Conservation (phyloP, 73 alveolate genomes). For the Paramecium sexaurelia region DNA sequence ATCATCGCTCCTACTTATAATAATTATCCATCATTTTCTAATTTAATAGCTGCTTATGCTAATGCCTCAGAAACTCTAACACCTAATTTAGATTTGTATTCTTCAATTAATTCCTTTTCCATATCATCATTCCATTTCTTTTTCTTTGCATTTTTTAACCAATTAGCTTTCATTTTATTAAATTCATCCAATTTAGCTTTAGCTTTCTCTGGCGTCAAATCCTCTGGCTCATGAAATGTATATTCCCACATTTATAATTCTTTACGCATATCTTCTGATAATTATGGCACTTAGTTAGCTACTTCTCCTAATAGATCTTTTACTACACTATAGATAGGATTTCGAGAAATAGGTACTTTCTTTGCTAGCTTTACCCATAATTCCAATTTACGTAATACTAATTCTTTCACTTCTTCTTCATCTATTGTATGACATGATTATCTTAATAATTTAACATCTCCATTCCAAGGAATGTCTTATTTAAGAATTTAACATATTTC, state of each 20-base stretch:
- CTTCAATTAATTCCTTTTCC: slow-evolving; percentile 74
- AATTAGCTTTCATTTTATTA: slow-evolving; percentile 77
- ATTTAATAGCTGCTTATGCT: background rate
- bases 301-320: slow-evolving; percentile 64
- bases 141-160: slow-evolving; percentile 83
- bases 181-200: slow-evolving; percentile 75
- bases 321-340: slow-evolving; percentile 68
- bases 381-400: slow-evolving; percentile 67
- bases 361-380: slow-evolving; percentile 70
- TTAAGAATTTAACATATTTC: slow-evolving; percentile 27
- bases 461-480: slow-evolving; percentile 74
- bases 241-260: slow-evolving; percentile 81
- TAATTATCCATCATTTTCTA: slow-evolving; percentile 54
- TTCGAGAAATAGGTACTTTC: slow-evolving; percentile 72
- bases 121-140: slow-evolving; percentile 88
- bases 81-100: slow-evolving; percentile 61
- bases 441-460: slow-evolving; percentile 73
- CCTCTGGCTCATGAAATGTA: slow-evolving; percentile 75
- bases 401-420: slow-evolving; percentile 67
- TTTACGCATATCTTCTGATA: slow-evolving; percentile 70
- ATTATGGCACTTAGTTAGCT: slow-evolving; percentile 68
- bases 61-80: background rate
- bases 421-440: slow-evolving; percentile 66
- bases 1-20: slow-evolving; percentile 44
- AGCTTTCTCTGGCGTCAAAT: slow-evolving; percentile 76